These are phyloP conservation scores for Platanthera zijinensis DNA, from an alignment of 106 monocot genomes.

Conservation along the genomic window DNA sequence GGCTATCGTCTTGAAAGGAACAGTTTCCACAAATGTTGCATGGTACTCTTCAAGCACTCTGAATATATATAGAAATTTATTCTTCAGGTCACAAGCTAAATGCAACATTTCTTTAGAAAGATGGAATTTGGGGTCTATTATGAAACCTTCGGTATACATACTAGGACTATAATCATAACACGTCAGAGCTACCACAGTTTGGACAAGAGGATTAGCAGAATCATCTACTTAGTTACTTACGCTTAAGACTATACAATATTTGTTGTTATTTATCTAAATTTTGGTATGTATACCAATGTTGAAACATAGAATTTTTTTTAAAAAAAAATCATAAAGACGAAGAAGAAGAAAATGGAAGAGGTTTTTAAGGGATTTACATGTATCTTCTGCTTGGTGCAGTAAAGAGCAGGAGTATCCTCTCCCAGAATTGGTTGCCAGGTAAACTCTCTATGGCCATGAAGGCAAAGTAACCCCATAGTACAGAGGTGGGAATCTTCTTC, in stretches of 20 bases:
- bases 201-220: too few relatives aligned
- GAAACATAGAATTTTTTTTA: too few relatives aligned
- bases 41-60: constrained; percentile 84
- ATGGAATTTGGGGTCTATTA: too few relatives aligned
- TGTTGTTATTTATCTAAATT: too few relatives aligned
- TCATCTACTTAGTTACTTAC: too few relatives aligned
- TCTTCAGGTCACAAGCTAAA: background rate
- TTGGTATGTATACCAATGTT: background rate
- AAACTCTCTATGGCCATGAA: constrained; percentile 96
- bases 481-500: constrained; percentile 71
- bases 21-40: constrained; percentile 78
- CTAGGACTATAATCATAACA: too few relatives aligned
- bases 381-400: constrained; percentile 83
- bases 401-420: constrained; percentile 81
- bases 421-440: constrained; percentile 95
- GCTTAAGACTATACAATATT: too few relatives aligned
- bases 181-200: too few relatives aligned
- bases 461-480: constrained; percentile 89
- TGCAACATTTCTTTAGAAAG: too few relatives aligned
- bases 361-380: constrained; percentile 34
- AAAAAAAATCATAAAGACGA: too few relatives aligned
- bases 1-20: constrained; percentile 72
- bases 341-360: background rate
- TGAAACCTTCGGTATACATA: too few relatives aligned
- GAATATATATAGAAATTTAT: constrained; percentile 6